Evolutionary conservation across 2,329 filamentous ascomycete genomes (phyloP).

Genomic region (Hysterium pulicare): DNA sequence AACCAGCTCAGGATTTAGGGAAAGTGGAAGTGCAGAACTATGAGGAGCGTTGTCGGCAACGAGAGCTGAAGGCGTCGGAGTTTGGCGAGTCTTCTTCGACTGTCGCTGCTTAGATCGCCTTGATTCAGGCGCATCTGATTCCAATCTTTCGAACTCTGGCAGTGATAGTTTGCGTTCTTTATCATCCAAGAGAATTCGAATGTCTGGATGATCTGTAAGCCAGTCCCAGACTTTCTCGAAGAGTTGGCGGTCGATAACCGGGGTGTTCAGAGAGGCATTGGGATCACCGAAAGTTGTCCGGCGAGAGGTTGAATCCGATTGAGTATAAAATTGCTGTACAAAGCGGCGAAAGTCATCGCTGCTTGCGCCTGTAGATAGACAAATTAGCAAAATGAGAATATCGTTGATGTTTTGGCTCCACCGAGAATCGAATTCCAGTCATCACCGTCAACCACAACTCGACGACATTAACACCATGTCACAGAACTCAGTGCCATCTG

Average conservation of each 20-base stretch:
- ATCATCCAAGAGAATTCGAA: conserved; percentile 49
- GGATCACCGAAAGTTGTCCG: not conserved
- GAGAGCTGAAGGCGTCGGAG: too few relatives aligned
- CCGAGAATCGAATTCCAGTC: conserved; percentile 13
- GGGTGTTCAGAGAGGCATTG: conserved; percentile 10
- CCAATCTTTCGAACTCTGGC: conserved; percentile 29
- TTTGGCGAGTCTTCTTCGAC: too few relatives aligned
- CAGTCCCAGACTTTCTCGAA: conserved; percentile 56
- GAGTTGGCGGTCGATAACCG: conserved; percentile 47
- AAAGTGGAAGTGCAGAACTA: too few relatives aligned
- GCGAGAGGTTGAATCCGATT: conserved; percentile 15
- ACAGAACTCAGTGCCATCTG: not conserved
- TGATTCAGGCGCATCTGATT: conserved; percentile 17
- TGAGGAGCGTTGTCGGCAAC: too few relatives aligned
- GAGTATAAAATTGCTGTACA: conserved; percentile 35
- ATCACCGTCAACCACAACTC: conserved; percentile 2
- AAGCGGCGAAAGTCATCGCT: conserved; percentile 40
- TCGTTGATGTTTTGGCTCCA: conserved; percentile 2
- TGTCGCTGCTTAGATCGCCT: too few relatives aligned
- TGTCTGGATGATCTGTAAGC: conserved; percentile 54
- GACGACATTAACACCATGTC: not conserved
- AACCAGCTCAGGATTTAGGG: too few relatives aligned
- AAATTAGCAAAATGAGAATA: conserved; percentile 8
- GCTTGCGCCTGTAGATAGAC: conserved; percentile 35
- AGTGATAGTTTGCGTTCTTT: conserved; percentile 30